These are phyloP conservation scores for Leishmania lainsoni DNA, from an alignment of 208 protist genomes.

Conservation along the genomic window DNA sequence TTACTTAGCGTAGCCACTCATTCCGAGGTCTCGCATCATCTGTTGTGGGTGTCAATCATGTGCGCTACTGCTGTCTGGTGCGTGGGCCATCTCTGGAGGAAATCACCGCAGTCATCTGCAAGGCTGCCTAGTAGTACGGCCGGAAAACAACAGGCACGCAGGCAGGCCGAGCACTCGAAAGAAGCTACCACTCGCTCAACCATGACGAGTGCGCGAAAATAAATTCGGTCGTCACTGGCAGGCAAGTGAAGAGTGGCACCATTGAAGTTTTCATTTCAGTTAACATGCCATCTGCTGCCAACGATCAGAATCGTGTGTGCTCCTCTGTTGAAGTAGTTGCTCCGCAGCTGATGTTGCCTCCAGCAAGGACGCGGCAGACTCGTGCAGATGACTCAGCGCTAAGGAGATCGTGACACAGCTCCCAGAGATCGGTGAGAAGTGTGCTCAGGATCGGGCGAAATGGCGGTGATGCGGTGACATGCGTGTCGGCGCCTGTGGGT, in stretches of 20 bases:
- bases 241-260: neutral
- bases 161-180: neutral
- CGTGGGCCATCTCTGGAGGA: constrained; percentile 11
- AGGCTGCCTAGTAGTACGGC: constrained; percentile 22
- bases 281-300: neutral
- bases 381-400: neutral
- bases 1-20: neutral
- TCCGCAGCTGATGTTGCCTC: neutral
- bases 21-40: neutral
- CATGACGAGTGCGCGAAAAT: neutral
- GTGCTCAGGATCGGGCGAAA: neutral
- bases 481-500: neutral
- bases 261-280: neutral
- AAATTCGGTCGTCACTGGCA: neutral
- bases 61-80: neutral
- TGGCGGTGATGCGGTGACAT: neutral
- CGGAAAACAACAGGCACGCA: neutral
- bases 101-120: constrained; percentile 5
- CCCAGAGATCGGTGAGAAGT: neutral
- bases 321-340: constrained; percentile 18
- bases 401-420: neutral
- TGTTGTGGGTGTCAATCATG: neutral
- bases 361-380: neutral
- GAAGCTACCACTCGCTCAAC: neutral
- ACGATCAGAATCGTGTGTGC: constrained; percentile 1